Conservation (phyloP, 371 early-diverging fungal species). For the Mortierella sp. region DNA sequence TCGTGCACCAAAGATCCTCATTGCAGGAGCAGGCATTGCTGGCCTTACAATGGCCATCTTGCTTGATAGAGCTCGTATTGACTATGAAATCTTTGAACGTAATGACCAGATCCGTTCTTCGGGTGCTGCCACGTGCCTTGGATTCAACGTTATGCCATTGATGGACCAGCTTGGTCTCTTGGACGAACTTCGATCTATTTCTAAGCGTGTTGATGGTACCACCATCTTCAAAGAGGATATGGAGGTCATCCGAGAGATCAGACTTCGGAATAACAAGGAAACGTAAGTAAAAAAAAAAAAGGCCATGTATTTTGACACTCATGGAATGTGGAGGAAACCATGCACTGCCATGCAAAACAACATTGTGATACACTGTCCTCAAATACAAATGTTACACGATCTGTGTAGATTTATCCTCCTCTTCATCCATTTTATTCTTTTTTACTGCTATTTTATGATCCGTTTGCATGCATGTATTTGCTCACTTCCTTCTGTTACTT, state of each 20-base stretch:
- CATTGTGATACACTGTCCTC: no score
- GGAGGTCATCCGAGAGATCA: slow-evolving; percentile 37
- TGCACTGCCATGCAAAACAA: no score
- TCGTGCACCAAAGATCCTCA: slow-evolving; percentile 23
- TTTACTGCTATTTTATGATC: no score
- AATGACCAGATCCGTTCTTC: slow-evolving; percentile 6
- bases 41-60: slow-evolving; percentile 35
- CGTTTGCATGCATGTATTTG: no score
- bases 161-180: slow-evolving; percentile 36
- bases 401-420: no score
- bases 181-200: slow-evolving; percentile 18
- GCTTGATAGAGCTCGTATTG: slow-evolving; percentile 37
- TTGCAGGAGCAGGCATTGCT: slow-evolving; percentile 40
- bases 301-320: not conserved
- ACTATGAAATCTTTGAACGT: slow-evolving; percentile 40
- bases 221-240: slow-evolving; percentile 36
- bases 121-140: not conserved
- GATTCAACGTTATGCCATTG: slow-evolving; percentile 39
- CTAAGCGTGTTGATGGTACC: slow-evolving; percentile 22
- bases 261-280: slow-evolving; percentile 24
- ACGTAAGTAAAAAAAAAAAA: slow-evolving; percentile 14
- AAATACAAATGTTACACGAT: no score
- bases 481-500: no score
- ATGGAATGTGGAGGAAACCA: not conserved
- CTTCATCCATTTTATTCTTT: no score